Evolutionary conservation across 192 early-diverging fungal species (phyloP).

Genomic region (Kappamyces sp.): DNA sequence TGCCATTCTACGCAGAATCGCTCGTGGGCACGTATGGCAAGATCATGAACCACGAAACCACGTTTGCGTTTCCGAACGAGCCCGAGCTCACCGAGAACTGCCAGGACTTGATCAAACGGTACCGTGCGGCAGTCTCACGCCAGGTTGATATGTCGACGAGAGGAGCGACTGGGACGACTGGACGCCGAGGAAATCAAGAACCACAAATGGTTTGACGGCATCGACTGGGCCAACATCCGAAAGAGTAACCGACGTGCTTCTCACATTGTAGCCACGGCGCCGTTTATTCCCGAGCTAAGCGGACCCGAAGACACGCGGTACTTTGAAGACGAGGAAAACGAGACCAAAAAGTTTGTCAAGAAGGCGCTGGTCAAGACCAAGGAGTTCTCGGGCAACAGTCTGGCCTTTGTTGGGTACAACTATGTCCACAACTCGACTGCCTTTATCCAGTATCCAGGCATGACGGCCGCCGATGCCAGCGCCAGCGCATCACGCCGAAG

Average conservation of each 20-base stretch:
- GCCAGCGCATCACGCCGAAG: slow-evolving; percentile 6
- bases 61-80: slow-evolving; percentile 64
- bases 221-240: slow-evolving; percentile 39
- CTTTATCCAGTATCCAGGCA: slow-evolving; percentile 19
- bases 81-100: slow-evolving; percentile 53
- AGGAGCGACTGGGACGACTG: slow-evolving; percentile 61
- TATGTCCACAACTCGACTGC: slow-evolving; percentile 45
- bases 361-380: slow-evolving; percentile 30
- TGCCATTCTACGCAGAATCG: slow-evolving; percentile 85
- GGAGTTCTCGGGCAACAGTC: slow-evolving; percentile 68
- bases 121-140: slow-evolving; percentile 5
- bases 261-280: slow-evolving; percentile 49
- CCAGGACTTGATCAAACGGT: slow-evolving; percentile 63
- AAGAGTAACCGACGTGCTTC: slow-evolving; percentile 17
- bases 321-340: slow-evolving; percentile 78
- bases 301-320: slow-evolving; percentile 84
- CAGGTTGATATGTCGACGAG: slow-evolving; percentile 66
- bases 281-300: slow-evolving; percentile 82
- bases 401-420: slow-evolving; percentile 86
- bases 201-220: slow-evolving; percentile 44
- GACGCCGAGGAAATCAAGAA: slow-evolving; percentile 31
- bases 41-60: slow-evolving; percentile 75
- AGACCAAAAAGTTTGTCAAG: slow-evolving; percentile 41
- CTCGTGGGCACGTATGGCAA: slow-evolving; percentile 78
- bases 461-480: background rate